A percentile compares a stretch with the other conserved stretches of the same genome.
These are phyloP conservation scores for Yarrowia divulgata DNA, from an alignment of 805 yeast species.

Conservation along the genomic window DNA sequence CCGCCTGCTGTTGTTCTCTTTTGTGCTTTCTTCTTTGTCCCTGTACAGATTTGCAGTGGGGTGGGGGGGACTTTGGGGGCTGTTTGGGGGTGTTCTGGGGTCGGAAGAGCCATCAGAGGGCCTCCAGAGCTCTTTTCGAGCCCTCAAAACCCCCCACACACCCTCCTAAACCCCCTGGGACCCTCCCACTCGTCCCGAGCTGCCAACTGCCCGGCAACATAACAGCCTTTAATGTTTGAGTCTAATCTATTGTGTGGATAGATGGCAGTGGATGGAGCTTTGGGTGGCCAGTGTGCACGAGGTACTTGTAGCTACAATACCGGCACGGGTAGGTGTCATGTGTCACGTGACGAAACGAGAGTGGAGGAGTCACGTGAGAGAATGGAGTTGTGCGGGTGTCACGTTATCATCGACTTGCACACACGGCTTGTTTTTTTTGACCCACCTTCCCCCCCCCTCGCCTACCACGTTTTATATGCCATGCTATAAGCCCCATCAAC, in stretches of 20 bases:
- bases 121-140: too few relatives aligned
- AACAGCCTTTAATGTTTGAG: slow-evolving; percentile 27
- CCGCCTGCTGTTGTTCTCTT: slow-evolving; percentile 33
- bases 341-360: too few relatives aligned
- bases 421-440: too few relatives aligned
- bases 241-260: slow-evolving; percentile 36
- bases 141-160: background rate
- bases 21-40: slow-evolving; percentile 33
- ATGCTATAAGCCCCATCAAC: slow-evolving; percentile 18
- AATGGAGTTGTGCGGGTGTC: too few relatives aligned
- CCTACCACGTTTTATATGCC: background rate
- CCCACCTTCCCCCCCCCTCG: background rate
- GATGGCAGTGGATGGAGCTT: slow-evolving; percentile 4
- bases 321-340: too few relatives aligned
- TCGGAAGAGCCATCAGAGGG: too few relatives aligned
- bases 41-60: slow-evolving; percentile 19
- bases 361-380: too few relatives aligned
- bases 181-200: background rate
- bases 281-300: too few relatives aligned
- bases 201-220: slow-evolving; percentile 29
- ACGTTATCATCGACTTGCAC: too few relatives aligned
- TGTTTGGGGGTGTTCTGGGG: background rate
- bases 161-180: background rate
- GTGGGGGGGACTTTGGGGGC: background rate
- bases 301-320: too few relatives aligned